Base-by-base conservation (phyloP, 1,284 basidiomycete genomes). In the Melampsora abietis-canadensis region DNA sequence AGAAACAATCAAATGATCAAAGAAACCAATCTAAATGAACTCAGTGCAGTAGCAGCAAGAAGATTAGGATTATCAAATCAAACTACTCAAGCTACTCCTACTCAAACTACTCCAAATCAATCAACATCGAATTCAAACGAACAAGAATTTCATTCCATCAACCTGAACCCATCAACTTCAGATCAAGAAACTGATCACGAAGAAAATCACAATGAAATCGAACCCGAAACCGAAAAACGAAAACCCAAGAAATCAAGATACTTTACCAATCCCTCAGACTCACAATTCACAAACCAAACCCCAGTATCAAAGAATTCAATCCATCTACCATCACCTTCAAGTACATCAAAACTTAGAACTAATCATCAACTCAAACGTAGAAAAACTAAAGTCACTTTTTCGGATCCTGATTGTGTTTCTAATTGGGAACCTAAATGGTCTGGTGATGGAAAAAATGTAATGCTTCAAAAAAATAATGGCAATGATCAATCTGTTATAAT, bases 31-130 rank as follows among this genome's bases (percentile, higher is more conserved):
- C 14, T 15, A 44, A 44, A 44, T 14, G 51, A 17, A 57, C 15
- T 57, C 4, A 57, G 51, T 57, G 51, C 51, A 57, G 51, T 57
- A 57, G 51, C 51, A 21, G 51, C 27, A 19, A 57, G 51, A 57
- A 57, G 27, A 21, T 57, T 57, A 57, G 51, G 21, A 57, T 27
- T 24, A 24, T 57, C 48, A 54, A 54, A 37, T 12, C 37, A 37
- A 37, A 37, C 37, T 4, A 27, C 27, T 27, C 27, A 27, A 27
- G 2, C 37, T 1, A 37, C 37, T 37, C 37, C 27, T 27, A 37
- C 37, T 37, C 37, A 37, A 37, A 37, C 40, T 15, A 54, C n/a
- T 7, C 4, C 19, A 57, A 57, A 57, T 10, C 51, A 57, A 57
- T 57, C 51, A 57, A 57, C 17, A 54, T 15, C 17, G 10, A 19